These are phyloP conservation scores for Lodderomyces metapsilosis DNA, from an alignment of 1,139 yeast species.

Conservation along the genomic window DNA sequence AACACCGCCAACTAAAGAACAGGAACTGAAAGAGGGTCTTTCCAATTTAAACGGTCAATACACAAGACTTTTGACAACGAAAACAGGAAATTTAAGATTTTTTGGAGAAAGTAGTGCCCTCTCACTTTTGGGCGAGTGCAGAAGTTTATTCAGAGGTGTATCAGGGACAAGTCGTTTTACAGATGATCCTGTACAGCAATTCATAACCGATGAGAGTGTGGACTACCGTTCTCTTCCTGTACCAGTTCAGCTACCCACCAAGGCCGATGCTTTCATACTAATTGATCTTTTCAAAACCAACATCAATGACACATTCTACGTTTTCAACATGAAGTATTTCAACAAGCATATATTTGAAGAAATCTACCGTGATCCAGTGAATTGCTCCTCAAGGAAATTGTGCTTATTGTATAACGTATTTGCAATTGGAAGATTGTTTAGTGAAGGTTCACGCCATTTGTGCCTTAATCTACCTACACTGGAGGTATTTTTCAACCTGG, in stretches of 20 bases:
- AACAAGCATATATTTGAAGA: constrained; percentile 20
- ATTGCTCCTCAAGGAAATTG: constrained; percentile 10
- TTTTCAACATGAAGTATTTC: constrained; percentile 33
- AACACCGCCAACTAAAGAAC: not conserved
- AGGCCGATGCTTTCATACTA: constrained; percentile 24
- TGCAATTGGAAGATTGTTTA: constrained; percentile 39
- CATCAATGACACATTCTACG: constrained; percentile 33
- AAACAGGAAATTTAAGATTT: constrained; percentile 21
- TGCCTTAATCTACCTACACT: constrained; percentile 18
- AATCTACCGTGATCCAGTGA: constrained; percentile 23
- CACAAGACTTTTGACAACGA: constrained; percentile 19
- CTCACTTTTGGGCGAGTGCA: constrained; percentile 23
- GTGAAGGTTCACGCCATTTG: constrained; percentile 16
- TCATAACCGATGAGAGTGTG: constrained; percentile 29
- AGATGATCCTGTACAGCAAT: constrained; percentile 31
- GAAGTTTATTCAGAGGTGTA: constrained; percentile 19
- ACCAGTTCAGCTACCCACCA: constrained; percentile 22
- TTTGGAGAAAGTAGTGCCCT: constrained; percentile 28
- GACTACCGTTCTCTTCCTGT: constrained; percentile 20
- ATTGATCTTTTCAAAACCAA: constrained; percentile 30
- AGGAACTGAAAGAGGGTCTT: constrained; percentile 13
- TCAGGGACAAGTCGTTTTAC: constrained; percentile 23
- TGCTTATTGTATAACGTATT: constrained; percentile 33
- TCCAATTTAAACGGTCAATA: constrained; percentile 17
- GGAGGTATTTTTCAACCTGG: constrained; percentile 28